These are phyloP conservation scores for Gossypium stocksii DNA, from an alignment of 345 rosid genomes.

Conservation along the genomic window DNA sequence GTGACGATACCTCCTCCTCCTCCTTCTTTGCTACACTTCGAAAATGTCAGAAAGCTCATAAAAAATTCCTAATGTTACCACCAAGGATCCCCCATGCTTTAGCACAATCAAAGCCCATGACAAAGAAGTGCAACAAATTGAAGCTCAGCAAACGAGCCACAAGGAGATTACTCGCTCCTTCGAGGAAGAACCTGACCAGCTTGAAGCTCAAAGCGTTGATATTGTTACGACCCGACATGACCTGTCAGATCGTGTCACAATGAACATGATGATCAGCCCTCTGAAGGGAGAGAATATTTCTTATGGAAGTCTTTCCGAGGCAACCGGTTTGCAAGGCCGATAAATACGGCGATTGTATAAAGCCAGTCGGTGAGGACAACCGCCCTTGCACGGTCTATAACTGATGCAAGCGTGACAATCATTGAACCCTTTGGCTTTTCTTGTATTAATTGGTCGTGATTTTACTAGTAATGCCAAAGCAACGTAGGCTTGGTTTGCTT, in stretches of 20 bases:
- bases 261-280: no score
- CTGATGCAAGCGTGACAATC: not conserved
- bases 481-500: not conserved
- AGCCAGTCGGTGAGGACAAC: not conserved
- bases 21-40: no score
- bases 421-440: not conserved
- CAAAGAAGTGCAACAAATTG: not conserved
- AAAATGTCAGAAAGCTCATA: not conserved
- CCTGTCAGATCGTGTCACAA: no score
- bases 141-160: no score
- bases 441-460: no score
- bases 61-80: not conserved
- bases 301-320: not conserved
- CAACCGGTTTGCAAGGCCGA: not conserved
- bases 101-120: not conserved
- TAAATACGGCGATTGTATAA: not conserved
- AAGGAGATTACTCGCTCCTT: no score
- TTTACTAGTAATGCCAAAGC: not conserved
- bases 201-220: not conserved
- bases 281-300: not conserved
- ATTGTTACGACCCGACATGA: no score
- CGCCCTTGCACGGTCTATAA: slow-evolving; percentile 1
- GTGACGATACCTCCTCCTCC: no score
- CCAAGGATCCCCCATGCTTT: not conserved
- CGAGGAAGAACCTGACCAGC: not conserved